These are phyloP conservation scores for Penicillium flavigenum DNA, from an alignment of 495 filamentous ascomycete species.

Conservation along the genomic window DNA sequence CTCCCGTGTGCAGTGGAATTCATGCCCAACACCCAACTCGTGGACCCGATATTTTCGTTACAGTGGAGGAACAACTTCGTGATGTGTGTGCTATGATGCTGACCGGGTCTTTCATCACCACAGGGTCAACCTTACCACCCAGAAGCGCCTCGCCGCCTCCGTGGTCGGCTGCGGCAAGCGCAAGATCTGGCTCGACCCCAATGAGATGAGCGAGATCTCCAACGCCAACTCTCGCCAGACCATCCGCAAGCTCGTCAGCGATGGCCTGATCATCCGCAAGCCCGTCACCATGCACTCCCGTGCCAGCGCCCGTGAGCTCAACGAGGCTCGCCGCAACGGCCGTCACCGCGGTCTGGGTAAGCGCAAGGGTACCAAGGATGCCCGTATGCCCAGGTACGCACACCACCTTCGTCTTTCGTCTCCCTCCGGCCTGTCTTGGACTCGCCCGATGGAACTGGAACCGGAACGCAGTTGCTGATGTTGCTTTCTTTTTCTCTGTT, in stretches of 20 bases:
- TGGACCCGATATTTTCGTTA: conserved; percentile 18
- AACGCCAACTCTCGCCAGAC: conserved; percentile 99
- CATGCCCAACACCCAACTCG: conserved; percentile 17
- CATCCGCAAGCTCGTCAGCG: conserved; percentile 98
- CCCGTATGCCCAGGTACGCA: conserved; percentile 95
- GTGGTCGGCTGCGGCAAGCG: conserved; percentile 97
- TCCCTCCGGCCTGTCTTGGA: neutral
- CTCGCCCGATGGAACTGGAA: neutral
- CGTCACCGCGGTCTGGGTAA: conserved; percentile 99
- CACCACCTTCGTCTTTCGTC: neutral
- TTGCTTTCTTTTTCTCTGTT: conserved; percentile 16
- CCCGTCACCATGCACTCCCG: conserved; percentile 99
- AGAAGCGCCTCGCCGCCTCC: conserved; percentile 99
- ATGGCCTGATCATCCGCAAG: conserved; percentile 99
- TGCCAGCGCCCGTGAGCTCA: conserved; percentile 87
- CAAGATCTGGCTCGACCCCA: conserved; percentile 99
- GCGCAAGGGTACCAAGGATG: conserved; percentile 99
- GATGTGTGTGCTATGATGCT: conserved; percentile 33
- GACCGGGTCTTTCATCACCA: conserved; percentile 34
- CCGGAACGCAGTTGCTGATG: conserved; percentile 20
- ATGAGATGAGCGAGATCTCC: conserved; percentile 98
- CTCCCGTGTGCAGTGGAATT: conserved; percentile 17
- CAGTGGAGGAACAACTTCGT: conserved; percentile 17
- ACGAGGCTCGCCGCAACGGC: conserved; percentile 83
- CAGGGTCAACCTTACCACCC: conserved; percentile 99